Base-by-base conservation (phyloP, 208 protist species). In the Trypanosoma caninum region DNA sequence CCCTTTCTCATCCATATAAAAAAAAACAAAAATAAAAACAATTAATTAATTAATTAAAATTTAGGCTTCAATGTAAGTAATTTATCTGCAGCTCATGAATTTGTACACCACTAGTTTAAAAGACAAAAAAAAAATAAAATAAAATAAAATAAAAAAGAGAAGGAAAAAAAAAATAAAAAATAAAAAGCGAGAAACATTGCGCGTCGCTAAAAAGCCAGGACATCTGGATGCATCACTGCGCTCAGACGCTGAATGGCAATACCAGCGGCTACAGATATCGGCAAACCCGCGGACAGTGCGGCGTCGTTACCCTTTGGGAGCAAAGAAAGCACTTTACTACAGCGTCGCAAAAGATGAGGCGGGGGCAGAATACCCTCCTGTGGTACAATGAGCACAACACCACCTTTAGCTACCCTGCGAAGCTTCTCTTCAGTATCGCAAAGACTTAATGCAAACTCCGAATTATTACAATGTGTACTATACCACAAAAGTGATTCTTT, bases 211-310 rank as follows among this genome's bases (percentile, higher is more conserved):
- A 91, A 30, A 20, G 65, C 56, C 11, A 44, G 37, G 3, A 95
- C 62, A 4, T 59, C 38, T 2, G 89, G 89, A 55, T 95, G 85
- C 65, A 89, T 51, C 1, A 91, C 72, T 1, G 77, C 66, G 23
- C 78, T 91, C 7, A 92, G 51, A 2, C 89, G 89, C 58, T 92
- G 85, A n/a, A 95, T 40, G 0, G 89, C 89, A 59, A 95, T 91
- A 20, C 83, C 89, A 35, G 74, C 82, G 3, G 85, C 85, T 28
- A 95, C 85, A 54, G 89, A 72, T 2, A 86, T 78, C 0, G 89
- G 80, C 44, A 95, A 47, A 18, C 88, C 88, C 13, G 65, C 37
- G 34, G n/a, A 58, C 13, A 18, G n/a, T 20, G 30, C 48, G 7
- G 50, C n/a, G 0, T 13, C 13, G 13, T 47, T 45, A 14, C 57